Percentiles rank a stretch among this genome's conserved stretches.
Evolutionary conservation across 2,329 filamentous ascomycete species (phyloP).

Genomic region (Podosphaera xanthii): DNA sequence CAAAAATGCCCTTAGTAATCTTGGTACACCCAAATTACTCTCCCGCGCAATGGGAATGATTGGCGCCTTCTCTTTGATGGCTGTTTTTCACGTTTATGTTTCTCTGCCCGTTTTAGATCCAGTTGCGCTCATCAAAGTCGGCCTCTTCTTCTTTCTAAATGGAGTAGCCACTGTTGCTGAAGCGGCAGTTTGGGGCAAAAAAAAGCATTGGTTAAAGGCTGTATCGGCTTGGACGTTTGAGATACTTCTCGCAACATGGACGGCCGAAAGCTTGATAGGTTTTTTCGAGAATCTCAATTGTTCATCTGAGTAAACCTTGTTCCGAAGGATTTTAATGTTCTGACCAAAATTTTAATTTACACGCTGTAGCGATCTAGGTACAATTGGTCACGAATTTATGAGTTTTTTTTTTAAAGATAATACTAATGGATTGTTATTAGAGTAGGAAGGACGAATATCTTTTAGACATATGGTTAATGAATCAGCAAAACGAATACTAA

Average conservation of each 20-base stretch:
- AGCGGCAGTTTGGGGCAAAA: constrained; percentile 17
- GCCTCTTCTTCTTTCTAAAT: constrained; percentile 20
- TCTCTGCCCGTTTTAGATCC: constrained; percentile 16
- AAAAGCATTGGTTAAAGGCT: constrained; percentile 15
- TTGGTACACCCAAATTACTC: constrained; percentile 14
- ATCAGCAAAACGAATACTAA: too few relatives aligned
- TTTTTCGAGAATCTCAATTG: too few relatives aligned
- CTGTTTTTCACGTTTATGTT: constrained; percentile 19
- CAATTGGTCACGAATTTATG: too few relatives aligned
- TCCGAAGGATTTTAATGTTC: too few relatives aligned
- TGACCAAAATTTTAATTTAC: too few relatives aligned
- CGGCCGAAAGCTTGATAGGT: constrained; percentile 11
- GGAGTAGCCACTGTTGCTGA: constrained; percentile 18
- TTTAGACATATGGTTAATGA: too few relatives aligned
- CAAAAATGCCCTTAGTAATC: constrained; percentile 14
- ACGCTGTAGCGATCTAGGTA: too few relatives aligned
- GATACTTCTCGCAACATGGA: constrained; percentile 17
- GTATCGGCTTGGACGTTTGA: constrained; percentile 17
- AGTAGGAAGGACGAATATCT: too few relatives aligned
- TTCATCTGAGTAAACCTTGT: too few relatives aligned
- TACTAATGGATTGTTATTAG: too few relatives aligned
- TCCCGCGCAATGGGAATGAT: constrained; percentile 18
- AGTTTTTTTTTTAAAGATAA: too few relatives aligned
- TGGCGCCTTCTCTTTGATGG: constrained; percentile 19
- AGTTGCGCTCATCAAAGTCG: constrained; percentile 16